phyloP scores from a whole-genome alignment of 83 land plant species.

The Isoetes engelmannii region DNA sequence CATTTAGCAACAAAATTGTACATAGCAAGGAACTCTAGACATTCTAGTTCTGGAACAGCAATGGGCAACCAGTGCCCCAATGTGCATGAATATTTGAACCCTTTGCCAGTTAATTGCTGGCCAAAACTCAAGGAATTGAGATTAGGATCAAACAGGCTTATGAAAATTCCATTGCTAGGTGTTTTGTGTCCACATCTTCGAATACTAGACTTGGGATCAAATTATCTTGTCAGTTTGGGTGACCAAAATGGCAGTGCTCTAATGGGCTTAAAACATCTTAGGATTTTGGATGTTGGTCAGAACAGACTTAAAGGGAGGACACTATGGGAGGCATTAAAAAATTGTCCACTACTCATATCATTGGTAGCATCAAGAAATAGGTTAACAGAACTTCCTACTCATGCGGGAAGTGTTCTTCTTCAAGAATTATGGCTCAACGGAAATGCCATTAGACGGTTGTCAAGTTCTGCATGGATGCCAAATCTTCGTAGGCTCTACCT shows the following conservation, averaged over 20 bases:
- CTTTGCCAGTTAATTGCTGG: constrained; percentile 16
- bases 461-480: constrained; percentile 36
- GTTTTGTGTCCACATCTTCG: constrained; percentile 31
- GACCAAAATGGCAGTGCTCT: constrained; percentile 20
- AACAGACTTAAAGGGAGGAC: constrained; percentile 31
- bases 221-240: constrained; percentile 29
- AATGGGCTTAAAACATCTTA: constrained; percentile 18
- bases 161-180: constrained; percentile 16
- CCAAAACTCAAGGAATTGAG: constrained; percentile 20
- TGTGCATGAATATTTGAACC: no score
- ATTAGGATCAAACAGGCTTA: constrained; percentile 20
- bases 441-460: constrained; percentile 23
- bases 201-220: constrained; percentile 27
- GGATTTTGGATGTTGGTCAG: constrained; percentile 34
- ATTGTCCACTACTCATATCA: constrained; percentile 33
- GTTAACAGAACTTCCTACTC: constrained; percentile 32
- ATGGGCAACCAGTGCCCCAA: no score
- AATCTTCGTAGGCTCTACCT: constrained; percentile 35
- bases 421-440: constrained; percentile 42
- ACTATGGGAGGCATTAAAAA: constrained; percentile 30
- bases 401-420: constrained; percentile 29
- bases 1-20: neutral
- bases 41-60: no score
- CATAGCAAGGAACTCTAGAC: no score
- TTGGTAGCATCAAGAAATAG: constrained; percentile 34